These are phyloP conservation scores for Erythrophleum fordii DNA, from an alignment of 306 rosid species.

Conservation along the genomic window DNA sequence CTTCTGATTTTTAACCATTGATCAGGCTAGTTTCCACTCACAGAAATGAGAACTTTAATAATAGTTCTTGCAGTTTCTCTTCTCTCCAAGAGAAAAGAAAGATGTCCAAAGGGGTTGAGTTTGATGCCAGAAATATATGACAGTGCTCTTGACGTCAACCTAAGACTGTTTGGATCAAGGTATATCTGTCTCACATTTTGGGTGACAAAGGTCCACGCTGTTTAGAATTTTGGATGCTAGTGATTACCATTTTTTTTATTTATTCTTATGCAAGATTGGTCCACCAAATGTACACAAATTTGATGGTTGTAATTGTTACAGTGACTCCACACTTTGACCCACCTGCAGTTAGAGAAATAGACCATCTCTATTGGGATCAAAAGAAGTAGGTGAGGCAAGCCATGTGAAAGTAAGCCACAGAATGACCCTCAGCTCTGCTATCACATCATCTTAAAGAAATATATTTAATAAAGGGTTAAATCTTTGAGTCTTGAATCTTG, in stretches of 20 bases:
- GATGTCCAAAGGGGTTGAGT: neutral
- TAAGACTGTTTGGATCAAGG: conserved; percentile 47
- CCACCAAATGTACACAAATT: conserved; percentile 53
- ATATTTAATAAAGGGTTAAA: conserved; percentile 28
- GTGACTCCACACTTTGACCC: conserved; percentile 68
- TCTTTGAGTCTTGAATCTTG: conserved; percentile 37
- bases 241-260: conserved; percentile 48
- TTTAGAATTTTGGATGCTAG: conserved; percentile 47
- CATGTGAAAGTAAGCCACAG: conserved; percentile 71
- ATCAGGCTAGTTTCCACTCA: conserved; percentile 15
- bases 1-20: conserved; percentile 16
- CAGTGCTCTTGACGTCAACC: conserved; percentile 44
- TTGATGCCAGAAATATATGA: conserved; percentile 34
- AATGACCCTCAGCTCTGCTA: conserved; percentile 61
- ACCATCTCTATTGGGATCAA: conserved; percentile 69
- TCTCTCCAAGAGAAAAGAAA: conserved; percentile 2
- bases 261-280: conserved; percentile 39
- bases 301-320: conserved; percentile 56
- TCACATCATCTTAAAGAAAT: conserved; percentile 56
- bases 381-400: conserved; percentile 63
- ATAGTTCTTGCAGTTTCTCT: neutral
- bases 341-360: conserved; percentile 87
- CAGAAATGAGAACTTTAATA: neutral
- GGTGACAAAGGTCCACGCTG: conserved; percentile 46
- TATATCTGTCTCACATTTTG: conserved; percentile 43